Evolutionary conservation across 208 protist species (phyloP).

Genomic region (Trypanosoma avium): DNA sequence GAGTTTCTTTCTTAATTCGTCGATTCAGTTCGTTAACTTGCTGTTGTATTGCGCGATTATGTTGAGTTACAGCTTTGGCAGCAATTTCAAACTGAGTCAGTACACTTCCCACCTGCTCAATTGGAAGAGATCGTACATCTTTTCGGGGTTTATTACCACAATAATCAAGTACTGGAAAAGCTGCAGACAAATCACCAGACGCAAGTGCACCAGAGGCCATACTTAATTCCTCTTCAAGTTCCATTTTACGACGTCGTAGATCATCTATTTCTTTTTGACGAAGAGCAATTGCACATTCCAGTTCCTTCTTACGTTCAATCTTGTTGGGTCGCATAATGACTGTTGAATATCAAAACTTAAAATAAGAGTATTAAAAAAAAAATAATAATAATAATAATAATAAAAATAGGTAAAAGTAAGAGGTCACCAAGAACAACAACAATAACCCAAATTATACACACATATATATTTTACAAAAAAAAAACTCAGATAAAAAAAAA

Average conservation of each 20-base stretch:
- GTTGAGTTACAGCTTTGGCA: slow-evolving; percentile 52
- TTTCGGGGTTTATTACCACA: slow-evolving; percentile 52
- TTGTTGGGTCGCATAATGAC: slow-evolving; percentile 47
- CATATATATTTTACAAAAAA: neutral
- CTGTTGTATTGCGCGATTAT: slow-evolving; percentile 49
- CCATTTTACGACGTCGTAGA: slow-evolving; percentile 49
- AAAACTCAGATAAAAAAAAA: slow-evolving; percentile 4
- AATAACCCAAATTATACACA: too few relatives aligned
- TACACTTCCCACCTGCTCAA: slow-evolving; percentile 74
- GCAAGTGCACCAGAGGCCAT: slow-evolving; percentile 28
- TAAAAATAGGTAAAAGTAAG: neutral
- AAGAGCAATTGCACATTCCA: slow-evolving; percentile 59
- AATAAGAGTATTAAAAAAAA: slow-evolving; percentile 5
- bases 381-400: slow-evolving; percentile 8
- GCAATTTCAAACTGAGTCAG: slow-evolving; percentile 74
- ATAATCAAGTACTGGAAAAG: slow-evolving; percentile 80
- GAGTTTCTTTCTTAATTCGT: slow-evolving; percentile 51
- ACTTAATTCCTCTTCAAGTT: slow-evolving; percentile 51
- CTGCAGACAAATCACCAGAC: slow-evolving; percentile 45
- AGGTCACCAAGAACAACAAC: too few relatives aligned
- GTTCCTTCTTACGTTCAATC: slow-evolving; percentile 58
- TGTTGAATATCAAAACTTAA: too few relatives aligned
- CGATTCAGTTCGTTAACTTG: slow-evolving; percentile 58
- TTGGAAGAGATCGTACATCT: slow-evolving; percentile 39
- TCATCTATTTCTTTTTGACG: slow-evolving; percentile 63